Percentiles rank a stretch among this genome's conserved stretches.
Conservation (phyloP, 768 basidiomycete genomes). For the Glaciozyma antarctica region DNA sequence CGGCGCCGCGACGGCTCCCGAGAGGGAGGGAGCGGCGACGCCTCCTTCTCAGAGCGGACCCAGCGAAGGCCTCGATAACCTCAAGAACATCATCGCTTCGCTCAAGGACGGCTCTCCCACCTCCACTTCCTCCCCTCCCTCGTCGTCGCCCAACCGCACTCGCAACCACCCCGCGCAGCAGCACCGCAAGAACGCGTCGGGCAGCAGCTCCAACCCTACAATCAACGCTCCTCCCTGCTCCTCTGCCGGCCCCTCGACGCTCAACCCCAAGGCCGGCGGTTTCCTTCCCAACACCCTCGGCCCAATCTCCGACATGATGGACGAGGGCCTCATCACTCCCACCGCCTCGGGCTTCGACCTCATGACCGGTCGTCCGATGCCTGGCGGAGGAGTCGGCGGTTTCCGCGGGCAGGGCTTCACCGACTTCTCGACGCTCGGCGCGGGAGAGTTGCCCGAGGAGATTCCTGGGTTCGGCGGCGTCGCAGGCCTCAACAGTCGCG, state of each 20-base stretch:
- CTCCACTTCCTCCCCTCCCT: background rate
- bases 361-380: conserved; percentile 45
- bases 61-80: conserved; percentile 12
- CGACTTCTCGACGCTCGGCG: conserved; percentile 36
- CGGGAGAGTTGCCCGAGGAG: background rate
- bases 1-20: background rate
- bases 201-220: background rate
- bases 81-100: conserved; percentile 26
- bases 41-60: background rate
- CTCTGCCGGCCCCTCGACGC: conserved; percentile 43
- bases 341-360: conserved; percentile 32
- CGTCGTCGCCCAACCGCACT: background rate
- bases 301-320: conserved; percentile 43
- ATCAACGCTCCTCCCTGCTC: conserved; percentile 46
- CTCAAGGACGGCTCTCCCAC: conserved; percentile 14
- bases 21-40: background rate
- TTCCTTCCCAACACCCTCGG: conserved; percentile 48
- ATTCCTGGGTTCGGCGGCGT: conserved; percentile 60
- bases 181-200: conserved; percentile 21
- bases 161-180: background rate
- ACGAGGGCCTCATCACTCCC: conserved; percentile 35
- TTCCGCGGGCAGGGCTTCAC: conserved; percentile 49
- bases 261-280: conserved; percentile 47
- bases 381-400: conserved; percentile 88
- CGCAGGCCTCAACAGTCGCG: conserved; percentile 49